phyloP scores from a whole-genome alignment of 2,329 filamentous ascomycete species.

The Coniochaeta sp. region DNA sequence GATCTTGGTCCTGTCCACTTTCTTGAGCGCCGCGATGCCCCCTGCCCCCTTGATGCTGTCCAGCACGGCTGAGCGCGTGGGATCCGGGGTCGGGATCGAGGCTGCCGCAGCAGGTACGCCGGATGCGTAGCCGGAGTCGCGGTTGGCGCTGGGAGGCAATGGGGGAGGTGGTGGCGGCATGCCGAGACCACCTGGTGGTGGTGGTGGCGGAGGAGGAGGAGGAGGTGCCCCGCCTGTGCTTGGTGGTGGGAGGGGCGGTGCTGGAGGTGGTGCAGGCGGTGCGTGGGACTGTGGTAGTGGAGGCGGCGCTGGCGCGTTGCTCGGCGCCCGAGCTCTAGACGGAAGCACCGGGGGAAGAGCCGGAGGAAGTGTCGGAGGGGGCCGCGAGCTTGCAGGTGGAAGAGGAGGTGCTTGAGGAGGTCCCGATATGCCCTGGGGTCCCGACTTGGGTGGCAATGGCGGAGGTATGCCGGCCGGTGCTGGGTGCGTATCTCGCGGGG shows the following conservation, averaged over 20 bases:
- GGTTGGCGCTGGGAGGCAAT: slow-evolving; percentile 48
- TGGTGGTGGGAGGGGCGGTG: slow-evolving; percentile 29
- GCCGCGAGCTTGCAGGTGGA: slow-evolving; percentile 43
- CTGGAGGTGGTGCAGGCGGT: slow-evolving; percentile 29
- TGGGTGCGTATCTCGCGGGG: slow-evolving; percentile 30
- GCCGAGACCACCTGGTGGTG: slow-evolving; percentile 24
- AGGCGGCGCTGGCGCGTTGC: slow-evolving; percentile 21
- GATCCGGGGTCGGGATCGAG: slow-evolving; percentile 29
- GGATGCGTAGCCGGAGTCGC: slow-evolving; percentile 50
- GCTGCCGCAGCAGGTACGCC: slow-evolving; percentile 37
- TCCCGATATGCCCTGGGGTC: slow-evolving; percentile 17
- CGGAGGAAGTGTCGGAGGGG: slow-evolving; percentile 25
- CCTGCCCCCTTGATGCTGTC: slow-evolving; percentile 66
- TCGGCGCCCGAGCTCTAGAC: neutral
- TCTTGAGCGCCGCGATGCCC: slow-evolving; percentile 62
- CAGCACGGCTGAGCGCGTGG: slow-evolving; percentile 52
- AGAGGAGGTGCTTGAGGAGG: slow-evolving; percentile 35
- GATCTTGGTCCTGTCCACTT: slow-evolving; percentile 64
- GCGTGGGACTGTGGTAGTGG: slow-evolving; percentile 21
- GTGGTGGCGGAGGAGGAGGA: slow-evolving; percentile 39
- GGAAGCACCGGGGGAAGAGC: slow-evolving; percentile 7
- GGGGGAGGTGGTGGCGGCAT: slow-evolving; percentile 38
- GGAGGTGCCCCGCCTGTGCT: slow-evolving; percentile 20
- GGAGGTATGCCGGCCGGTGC: slow-evolving; percentile 21
- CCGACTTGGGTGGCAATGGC: slow-evolving; percentile 38